phyloP scores from a whole-genome alignment of 768 basidiomycete species.

The Imleria badia region DNA sequence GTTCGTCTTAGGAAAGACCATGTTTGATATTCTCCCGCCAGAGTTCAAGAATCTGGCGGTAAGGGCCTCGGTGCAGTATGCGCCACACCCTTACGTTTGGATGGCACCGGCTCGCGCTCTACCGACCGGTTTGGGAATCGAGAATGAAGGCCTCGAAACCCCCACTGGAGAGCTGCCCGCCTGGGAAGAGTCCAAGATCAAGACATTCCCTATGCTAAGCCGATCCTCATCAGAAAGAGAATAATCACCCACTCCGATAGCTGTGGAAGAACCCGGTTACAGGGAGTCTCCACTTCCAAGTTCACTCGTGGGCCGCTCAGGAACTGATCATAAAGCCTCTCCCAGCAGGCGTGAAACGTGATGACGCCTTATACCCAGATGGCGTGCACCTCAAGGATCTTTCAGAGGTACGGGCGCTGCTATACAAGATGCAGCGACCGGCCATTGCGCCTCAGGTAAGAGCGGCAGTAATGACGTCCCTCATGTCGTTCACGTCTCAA shows the following conservation, averaged over 20 bases:
- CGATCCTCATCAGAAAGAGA: not conserved
- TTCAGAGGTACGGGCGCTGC: slow-evolving; percentile 61
- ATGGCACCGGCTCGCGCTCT: slow-evolving; percentile 75
- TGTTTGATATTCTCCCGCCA: slow-evolving; percentile 77
- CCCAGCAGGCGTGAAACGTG: slow-evolving; percentile 52
- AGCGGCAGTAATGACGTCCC: too few species aligned
- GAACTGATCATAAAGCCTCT: slow-evolving; percentile 71
- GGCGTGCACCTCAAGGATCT: slow-evolving; percentile 76
- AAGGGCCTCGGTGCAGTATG: slow-evolving; percentile 69
- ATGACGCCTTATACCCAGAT: slow-evolving; percentile 76
- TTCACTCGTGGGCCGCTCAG: slow-evolving; percentile 72
- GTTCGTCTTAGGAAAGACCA: slow-evolving; percentile 77
- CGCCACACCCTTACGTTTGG: slow-evolving; percentile 88
- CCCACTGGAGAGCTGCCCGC: slow-evolving; percentile 63
- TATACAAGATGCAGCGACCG: slow-evolving; percentile 88
- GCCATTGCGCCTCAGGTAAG: too few species aligned
- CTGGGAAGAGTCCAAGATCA: slow-evolving; percentile 76
- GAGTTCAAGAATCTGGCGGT: slow-evolving; percentile 79
- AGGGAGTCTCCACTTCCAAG: slow-evolving; percentile 81
- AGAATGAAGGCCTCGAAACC: slow-evolving; percentile 71
- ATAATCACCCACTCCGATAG: slow-evolving; percentile 33
- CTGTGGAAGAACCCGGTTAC: slow-evolving; percentile 92
- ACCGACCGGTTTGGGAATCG: slow-evolving; percentile 80
- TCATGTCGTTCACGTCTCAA: not conserved
- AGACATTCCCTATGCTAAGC: slow-evolving; percentile 63